Conservation (phyloP, 2,329 filamentous ascomycete species). For the Cladosporium sp. region DNA sequence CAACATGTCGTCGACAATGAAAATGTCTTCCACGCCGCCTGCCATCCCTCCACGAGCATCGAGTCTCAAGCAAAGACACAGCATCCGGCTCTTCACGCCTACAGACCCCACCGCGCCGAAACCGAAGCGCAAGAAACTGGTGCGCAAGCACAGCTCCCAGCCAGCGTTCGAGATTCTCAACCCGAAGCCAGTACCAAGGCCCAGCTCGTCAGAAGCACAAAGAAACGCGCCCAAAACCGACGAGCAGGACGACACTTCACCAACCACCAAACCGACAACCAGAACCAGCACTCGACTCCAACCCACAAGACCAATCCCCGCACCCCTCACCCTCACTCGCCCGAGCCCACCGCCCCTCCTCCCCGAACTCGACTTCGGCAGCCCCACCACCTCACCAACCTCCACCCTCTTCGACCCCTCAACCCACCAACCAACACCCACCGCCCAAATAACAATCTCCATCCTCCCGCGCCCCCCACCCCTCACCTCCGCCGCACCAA, state of each 20-base stretch:
- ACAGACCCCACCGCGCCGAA: slow-evolving; percentile 3
- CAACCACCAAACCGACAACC: neutral
- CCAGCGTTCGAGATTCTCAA: neutral
- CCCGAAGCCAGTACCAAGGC: neutral
- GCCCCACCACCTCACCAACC: neutral
- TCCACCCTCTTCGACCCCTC: neutral
- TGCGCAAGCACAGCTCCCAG: neutral
- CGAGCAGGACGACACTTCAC: neutral
- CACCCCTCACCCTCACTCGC: neutral
- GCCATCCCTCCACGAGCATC: too few relatives aligned
- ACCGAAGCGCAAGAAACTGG: slow-evolving; percentile 1
- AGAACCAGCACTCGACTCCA: too few relatives aligned
- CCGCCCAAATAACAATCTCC: neutral
- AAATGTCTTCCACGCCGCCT: too few relatives aligned
- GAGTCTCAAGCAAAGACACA: slow-evolving; percentile 25
- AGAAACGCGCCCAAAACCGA: neutral
- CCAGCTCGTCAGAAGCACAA: neutral
- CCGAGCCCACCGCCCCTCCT: slow-evolving; percentile 2
- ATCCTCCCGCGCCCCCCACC: neutral
- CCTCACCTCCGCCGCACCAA: neutral
- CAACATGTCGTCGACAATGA: too few relatives aligned
- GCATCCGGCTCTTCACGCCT: slow-evolving; percentile 29
- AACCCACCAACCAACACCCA: neutral
- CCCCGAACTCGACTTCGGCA: slow-evolving; percentile 9
- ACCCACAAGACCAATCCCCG: too few relatives aligned